Conservation (phyloP, 2,329 filamentous ascomycete genomes). For the Clarireedia hainanense region DNA sequence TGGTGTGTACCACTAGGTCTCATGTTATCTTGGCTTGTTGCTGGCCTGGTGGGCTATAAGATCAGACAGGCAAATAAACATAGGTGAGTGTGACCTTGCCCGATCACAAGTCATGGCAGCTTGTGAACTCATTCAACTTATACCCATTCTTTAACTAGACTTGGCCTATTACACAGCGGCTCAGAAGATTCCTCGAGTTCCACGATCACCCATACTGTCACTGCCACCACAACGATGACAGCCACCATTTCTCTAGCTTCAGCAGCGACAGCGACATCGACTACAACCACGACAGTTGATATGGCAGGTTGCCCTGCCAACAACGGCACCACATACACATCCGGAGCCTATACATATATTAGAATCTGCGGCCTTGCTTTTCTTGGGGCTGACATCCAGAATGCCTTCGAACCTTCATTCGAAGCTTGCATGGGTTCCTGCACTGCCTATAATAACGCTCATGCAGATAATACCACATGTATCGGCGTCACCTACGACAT, state of each 20-base stretch:
- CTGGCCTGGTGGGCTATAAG: background rate
- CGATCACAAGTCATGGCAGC: no score
- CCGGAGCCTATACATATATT: background rate
- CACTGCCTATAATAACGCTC: background rate
- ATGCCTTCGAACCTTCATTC: background rate
- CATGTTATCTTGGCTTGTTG: background rate
- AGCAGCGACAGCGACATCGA: background rate
- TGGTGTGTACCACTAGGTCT: background rate
- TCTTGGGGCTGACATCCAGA: background rate
- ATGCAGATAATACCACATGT: background rate
- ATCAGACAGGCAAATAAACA: background rate
- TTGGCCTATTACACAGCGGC: background rate
- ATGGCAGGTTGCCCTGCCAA: background rate
- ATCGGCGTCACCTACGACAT: background rate
- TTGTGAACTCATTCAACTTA: no score
- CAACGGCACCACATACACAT: background rate
- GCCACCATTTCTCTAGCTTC: background rate
- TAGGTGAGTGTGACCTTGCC: background rate
- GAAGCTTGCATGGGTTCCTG: background rate
- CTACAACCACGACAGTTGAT: background rate
- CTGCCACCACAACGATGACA: background rate
- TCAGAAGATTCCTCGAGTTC: background rate
- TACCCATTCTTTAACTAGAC: no score
- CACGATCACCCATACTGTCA: background rate
- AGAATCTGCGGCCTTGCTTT: background rate